Percentiles rank a stretch among this genome's conserved stretches.
These are phyloP conservation scores for Fusarium solani-melongenae DNA, from an alignment of 2,329 filamentous ascomycete species.

Conservation along the genomic window DNA sequence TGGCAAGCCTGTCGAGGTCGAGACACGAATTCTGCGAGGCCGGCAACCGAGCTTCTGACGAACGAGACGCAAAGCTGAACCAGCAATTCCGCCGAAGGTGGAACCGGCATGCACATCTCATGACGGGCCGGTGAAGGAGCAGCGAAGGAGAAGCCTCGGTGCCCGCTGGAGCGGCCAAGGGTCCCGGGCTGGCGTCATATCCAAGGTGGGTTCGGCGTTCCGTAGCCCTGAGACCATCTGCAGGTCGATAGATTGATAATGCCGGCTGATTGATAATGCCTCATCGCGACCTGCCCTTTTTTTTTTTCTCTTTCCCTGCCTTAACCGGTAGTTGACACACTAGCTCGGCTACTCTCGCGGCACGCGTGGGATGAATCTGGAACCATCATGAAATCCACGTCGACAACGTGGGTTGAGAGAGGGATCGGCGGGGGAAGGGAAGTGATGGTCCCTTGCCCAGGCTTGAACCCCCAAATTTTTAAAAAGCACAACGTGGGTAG, in stretches of 20 bases:
- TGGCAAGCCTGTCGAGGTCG: background rate
- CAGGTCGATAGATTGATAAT: slow-evolving; percentile 40
- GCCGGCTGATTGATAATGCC: slow-evolving; percentile 41
- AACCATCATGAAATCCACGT: background rate
- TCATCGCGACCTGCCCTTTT: slow-evolving; percentile 25
- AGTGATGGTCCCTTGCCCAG: background rate
- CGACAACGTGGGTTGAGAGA: slow-evolving; percentile 2
- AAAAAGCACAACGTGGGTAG: background rate
- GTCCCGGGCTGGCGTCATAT: slow-evolving; percentile 27
- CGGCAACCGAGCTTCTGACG: background rate
- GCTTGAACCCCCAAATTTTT: background rate
- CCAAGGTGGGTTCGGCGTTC: slow-evolving; percentile 24
- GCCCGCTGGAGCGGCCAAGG: slow-evolving; percentile 18
- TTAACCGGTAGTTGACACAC: background rate
- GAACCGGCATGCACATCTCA: slow-evolving; percentile 7
- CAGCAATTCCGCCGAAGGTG: slow-evolving; percentile 13
- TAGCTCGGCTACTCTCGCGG: background rate
- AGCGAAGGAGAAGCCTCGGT: slow-evolving; percentile 7
- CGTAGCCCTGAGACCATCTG: slow-evolving; percentile 20
- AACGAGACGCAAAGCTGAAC: slow-evolving; percentile 1
- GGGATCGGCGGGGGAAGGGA: slow-evolving; percentile 1
- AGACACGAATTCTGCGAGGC: background rate
- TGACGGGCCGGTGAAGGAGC: background rate
- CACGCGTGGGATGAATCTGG: background rate
- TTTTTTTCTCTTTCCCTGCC: background rate